These are phyloP conservation scores for Calycina herbarum DNA, from an alignment of 2,329 filamentous ascomycete genomes.

Conservation along the genomic window DNA sequence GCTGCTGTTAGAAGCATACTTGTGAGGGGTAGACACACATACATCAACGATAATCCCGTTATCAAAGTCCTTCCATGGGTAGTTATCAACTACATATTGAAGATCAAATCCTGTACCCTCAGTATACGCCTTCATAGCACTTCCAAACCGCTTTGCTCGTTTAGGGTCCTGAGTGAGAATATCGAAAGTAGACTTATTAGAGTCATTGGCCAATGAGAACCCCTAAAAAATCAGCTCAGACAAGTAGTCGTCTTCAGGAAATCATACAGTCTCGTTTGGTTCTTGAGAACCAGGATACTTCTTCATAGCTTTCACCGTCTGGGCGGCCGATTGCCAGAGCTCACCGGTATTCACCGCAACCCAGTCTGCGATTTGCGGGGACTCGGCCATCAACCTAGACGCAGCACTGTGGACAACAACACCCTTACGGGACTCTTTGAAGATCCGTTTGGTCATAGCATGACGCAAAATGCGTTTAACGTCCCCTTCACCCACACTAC, in stretches of 20 bases:
- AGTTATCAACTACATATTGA: conserved; percentile 12
- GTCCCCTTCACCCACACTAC: conserved; percentile 19
- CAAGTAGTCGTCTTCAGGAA: no score
- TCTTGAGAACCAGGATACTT: conserved; percentile 17
- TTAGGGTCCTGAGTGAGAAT: conserved; percentile 4
- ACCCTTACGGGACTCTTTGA: conserved; percentile 25
- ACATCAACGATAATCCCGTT: conserved; percentile 20
- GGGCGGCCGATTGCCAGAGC: conserved; percentile 24
- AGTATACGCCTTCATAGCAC: conserved; percentile 16
- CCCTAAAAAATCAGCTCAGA: conserved; percentile 4
- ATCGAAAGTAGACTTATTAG: conserved; percentile 9
- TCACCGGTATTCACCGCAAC: conserved; percentile 18
- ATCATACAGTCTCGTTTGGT: conserved; percentile 13
- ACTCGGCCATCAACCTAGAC: conserved; percentile 26
- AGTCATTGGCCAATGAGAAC: conserved; percentile 17
- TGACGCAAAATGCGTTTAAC: conserved; percentile 26
- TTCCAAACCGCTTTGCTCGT: conserved; percentile 16
- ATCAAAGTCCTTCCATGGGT: conserved; percentile 17
- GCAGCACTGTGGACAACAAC: conserved; percentile 27
- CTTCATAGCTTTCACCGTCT: conserved; percentile 16
- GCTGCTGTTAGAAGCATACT: no score
- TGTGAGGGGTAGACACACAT: no score
- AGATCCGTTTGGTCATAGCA: conserved; percentile 29
- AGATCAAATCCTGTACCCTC: conserved; percentile 13
- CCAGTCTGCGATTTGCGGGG: conserved; percentile 14